Percentiles rank a stretch among this genome's conserved stretches.
phyloP scores from a whole-genome alignment of 2,329 filamentous ascomycete species.

The Penicillium sp. region DNA sequence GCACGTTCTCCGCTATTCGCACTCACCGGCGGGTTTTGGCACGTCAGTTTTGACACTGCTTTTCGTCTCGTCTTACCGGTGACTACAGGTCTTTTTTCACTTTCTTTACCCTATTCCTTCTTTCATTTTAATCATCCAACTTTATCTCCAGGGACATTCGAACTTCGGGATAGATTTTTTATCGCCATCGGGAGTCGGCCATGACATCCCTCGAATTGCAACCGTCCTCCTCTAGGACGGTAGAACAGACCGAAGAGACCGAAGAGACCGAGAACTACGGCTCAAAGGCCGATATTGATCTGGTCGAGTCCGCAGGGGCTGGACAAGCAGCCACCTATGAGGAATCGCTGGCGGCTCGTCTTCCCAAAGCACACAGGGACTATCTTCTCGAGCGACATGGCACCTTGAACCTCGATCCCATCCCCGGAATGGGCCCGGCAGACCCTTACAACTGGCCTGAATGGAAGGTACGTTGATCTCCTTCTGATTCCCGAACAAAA shows the following conservation, averaged over 20 bases:
- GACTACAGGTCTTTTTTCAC: not conserved
- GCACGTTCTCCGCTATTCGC: slow-evolving; percentile 6
- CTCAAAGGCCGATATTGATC: slow-evolving; percentile 27
- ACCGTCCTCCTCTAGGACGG: slow-evolving; percentile 16
- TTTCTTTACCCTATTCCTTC: not conserved
- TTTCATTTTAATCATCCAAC: not conserved
- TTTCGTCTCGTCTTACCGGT: slow-evolving; percentile 2
- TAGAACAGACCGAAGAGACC: slow-evolving; percentile 10
- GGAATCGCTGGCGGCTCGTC: slow-evolving; percentile 27
- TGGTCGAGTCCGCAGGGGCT: slow-evolving; percentile 31
- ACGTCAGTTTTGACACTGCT: slow-evolving; percentile 5
- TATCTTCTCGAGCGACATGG: slow-evolving; percentile 56
- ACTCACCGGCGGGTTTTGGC: slow-evolving; percentile 11
- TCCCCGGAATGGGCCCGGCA: slow-evolving; percentile 51
- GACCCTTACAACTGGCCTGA: slow-evolving; percentile 59
- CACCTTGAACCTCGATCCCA: slow-evolving; percentile 54
- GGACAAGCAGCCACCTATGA: slow-evolving; percentile 24
- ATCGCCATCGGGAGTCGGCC: not conserved
- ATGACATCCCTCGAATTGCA: slow-evolving; percentile 33
- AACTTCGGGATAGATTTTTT: no score
- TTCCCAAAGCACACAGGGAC: slow-evolving; percentile 37
- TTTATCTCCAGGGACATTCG: not conserved
- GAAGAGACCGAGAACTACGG: slow-evolving; percentile 6
- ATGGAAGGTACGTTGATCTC: slow-evolving; percentile 46
- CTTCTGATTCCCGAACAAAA: not conserved